These are phyloP conservation scores for Inonotus obliquus DNA, from an alignment of 1,284 basidiomycete genomes.

Conservation along the genomic window DNA sequence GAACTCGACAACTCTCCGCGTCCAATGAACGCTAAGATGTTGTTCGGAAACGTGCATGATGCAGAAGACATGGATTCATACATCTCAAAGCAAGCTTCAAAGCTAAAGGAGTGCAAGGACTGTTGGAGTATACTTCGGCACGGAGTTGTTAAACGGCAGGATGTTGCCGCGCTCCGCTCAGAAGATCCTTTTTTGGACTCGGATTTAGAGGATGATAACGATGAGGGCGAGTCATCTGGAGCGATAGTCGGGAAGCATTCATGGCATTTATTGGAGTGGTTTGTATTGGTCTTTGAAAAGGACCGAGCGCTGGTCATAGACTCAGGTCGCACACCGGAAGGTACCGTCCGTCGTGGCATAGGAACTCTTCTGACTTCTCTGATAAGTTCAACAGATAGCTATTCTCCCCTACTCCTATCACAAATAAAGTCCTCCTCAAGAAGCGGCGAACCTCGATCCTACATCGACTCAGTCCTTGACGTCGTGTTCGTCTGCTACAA, in stretches of 20 bases:
- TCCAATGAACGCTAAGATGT: constrained; percentile 3
- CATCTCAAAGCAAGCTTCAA: constrained; percentile 47
- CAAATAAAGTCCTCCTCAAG: constrained; percentile 56
- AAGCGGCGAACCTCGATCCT: constrained; percentile 46
- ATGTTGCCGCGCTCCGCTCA: constrained; percentile 18
- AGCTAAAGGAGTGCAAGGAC: constrained; percentile 47
- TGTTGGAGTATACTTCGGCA: constrained; percentile 59
- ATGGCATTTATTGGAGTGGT: constrained; percentile 63
- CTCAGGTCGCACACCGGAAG: constrained; percentile 25
- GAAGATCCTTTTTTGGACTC: constrained; percentile 20
- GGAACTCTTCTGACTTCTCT: not conserved
- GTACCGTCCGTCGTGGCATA: constrained; percentile 25
- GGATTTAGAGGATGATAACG: constrained; percentile 23
- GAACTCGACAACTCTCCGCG: constrained; percentile 16
- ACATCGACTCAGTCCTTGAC: constrained; percentile 51
- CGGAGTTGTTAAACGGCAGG: constrained; percentile 43
- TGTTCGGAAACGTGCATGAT: constrained; percentile 16
- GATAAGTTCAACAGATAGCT: constrained; percentile 35
- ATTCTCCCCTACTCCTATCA: constrained; percentile 55
- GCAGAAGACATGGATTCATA: constrained; percentile 49
- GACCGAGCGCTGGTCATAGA: constrained; percentile 40
- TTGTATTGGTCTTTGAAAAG: constrained; percentile 59
- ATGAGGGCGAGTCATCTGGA: constrained; percentile 25
- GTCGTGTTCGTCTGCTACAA: constrained; percentile 49
- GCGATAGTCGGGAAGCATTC: constrained; percentile 49